These are phyloP conservation scores for Naganishia onofrii DNA, from an alignment of 768 basidiomycete genomes.

Conservation along the genomic window DNA sequence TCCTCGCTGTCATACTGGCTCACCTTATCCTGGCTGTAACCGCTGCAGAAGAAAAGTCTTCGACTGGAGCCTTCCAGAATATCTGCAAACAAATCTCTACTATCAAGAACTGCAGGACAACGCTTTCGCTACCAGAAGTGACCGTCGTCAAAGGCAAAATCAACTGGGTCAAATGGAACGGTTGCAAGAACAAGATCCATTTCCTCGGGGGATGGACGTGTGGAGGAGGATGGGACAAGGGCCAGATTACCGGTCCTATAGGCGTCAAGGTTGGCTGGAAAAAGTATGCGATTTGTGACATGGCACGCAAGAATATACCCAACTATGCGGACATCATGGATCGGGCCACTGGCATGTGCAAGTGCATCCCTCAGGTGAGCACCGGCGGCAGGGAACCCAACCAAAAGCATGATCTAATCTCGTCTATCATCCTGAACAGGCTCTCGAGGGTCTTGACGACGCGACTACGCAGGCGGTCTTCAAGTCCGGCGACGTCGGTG, in stretches of 20 bases:
- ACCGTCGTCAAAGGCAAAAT: conserved; percentile 4
- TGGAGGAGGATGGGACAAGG: neutral
- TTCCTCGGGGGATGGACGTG: conserved; percentile 8
- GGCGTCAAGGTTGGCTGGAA: conserved; percentile 5
- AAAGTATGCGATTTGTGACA: neutral
- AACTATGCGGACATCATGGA: neutral
- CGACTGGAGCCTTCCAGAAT: neutral
- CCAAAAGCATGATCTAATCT: no score
- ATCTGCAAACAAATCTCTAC: neutral
- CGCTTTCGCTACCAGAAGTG: neutral
- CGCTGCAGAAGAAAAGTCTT: neutral
- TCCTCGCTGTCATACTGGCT: neutral
- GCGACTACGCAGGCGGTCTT: neutral
- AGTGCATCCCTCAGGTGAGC: conserved; percentile 4
- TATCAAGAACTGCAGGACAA: neutral
- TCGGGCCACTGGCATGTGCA: neutral
- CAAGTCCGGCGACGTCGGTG: conserved; percentile 5
- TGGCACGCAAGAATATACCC: neutral
- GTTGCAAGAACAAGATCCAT: neutral
- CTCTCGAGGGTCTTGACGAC: conserved; percentile 8
- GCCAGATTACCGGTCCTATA: neutral
- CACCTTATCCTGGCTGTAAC: neutral
- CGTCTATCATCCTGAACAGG: neutral
- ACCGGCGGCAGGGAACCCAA: no score
- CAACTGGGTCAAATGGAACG: conserved; percentile 15